A percentile compares a stretch with the other conserved stretches of the same genome.
These are phyloP conservation scores for Sporothrix sp. DNA, from an alignment of 2,329 filamentous ascomycete species.

Conservation along the genomic window DNA sequence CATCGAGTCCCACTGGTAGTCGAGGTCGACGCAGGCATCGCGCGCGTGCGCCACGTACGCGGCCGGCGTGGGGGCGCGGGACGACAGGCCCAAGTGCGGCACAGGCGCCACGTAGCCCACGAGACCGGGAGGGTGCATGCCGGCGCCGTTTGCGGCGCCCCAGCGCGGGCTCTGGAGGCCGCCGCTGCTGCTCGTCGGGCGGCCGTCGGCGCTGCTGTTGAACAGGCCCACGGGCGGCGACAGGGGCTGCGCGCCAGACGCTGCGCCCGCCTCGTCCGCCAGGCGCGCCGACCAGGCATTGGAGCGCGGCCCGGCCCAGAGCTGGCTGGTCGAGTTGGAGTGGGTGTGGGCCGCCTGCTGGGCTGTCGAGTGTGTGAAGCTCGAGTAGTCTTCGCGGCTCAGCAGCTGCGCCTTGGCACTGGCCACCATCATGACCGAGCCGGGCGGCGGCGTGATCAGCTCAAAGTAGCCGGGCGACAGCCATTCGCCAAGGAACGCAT, in stretches of 20 bases:
- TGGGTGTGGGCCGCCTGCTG: constrained; percentile 22
- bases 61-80: constrained; percentile 68
- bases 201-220: constrained; percentile 9
- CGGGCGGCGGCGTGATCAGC: constrained; percentile 78
- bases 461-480: constrained; percentile 89
- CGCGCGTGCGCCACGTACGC: constrained; percentile 87
- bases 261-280: background rate
- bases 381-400: constrained; percentile 58
- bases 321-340: constrained; percentile 24
- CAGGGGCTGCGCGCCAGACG: constrained; percentile 1
- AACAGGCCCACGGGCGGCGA: constrained; percentile 12
- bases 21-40: constrained; percentile 75
- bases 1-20: constrained; percentile 95
- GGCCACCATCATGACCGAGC: constrained; percentile 77
- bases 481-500: constrained; percentile 94
- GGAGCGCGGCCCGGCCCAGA: constrained; percentile 27
- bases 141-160: background rate
- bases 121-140: constrained; percentile 20
- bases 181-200: constrained; percentile 20
- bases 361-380: constrained; percentile 30
- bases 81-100: constrained; percentile 74
- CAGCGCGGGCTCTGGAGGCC: constrained; percentile 5
- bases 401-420: constrained; percentile 81
- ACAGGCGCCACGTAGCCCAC: constrained; percentile 59
- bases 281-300: constrained; percentile 10